Base-by-base conservation (phyloP, 371 early-diverging fungal genomes). In the Rhizopus microsporus region DNA sequence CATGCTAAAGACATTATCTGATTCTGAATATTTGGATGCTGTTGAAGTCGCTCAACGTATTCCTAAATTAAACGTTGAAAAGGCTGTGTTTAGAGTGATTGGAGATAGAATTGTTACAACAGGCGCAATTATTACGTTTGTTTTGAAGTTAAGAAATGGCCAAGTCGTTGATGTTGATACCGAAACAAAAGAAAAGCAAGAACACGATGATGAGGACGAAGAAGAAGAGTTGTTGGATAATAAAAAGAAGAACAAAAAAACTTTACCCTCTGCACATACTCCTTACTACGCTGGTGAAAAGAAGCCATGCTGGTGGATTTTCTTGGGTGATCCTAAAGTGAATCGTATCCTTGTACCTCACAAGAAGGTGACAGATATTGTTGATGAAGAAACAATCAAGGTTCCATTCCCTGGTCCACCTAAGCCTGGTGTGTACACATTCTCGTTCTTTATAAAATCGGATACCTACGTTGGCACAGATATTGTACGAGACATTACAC, bases 351-450 rank as follows among this genome's bases (percentile, higher is more conserved):
- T 97, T 10, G 83, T 86, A 32, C 78, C 86, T 17, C 90, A 92
- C n/a, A 73, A 81, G 51, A 88, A 88, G 56, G 85, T 96, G 31
- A 85, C 85, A 31, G 93, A 94, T 63, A 75, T 94, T 57, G 84
- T 74, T 1, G 83, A 78, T 53, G 75, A 77, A 56, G 81, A 87
- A 56, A 89, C 88, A 7, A 71, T 93, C 57, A 85, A 86, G 46
- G 74, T 96, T 46, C 91, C 93, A 64, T 98, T 98, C 88, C 94
- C 94, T 72, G 94, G 96, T 1, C 98, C 98, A 16, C 91, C 91
- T 17, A 82, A 92, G 56, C 81, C 89, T 35, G 96, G 96, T 42
- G 75, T 79, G 8, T 93, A 90, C 81, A 84, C 84, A 42, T 94
- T 96, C 74, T 85, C 88, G 49, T 65, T 94, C 60, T 81, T 82